Percentiles rank a stretch among this genome's conserved stretches.
These are phyloP conservation scores for Aleurites moluccanus DNA, from an alignment of 441 rosid genomes.

Conservation along the genomic window DNA sequence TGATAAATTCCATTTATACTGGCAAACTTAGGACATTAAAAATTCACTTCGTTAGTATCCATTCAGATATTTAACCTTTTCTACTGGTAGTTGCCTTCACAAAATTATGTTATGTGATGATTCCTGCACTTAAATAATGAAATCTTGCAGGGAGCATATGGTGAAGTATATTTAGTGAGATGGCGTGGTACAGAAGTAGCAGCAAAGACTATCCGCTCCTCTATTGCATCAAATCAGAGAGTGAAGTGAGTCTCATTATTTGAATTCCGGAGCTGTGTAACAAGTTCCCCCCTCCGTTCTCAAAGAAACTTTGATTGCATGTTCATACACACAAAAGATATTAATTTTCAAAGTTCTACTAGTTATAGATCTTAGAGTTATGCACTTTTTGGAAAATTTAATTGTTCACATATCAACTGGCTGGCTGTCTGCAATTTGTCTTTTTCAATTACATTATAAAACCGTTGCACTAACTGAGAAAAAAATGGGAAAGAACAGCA, in stretches of 20 bases:
- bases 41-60: background rate
- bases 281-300: background rate
- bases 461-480: background rate
- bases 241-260: conserved; percentile 47
- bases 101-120: background rate
- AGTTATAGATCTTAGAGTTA: background rate
- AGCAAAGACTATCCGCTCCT: conserved; percentile 62
- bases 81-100: background rate
- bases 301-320: background rate
- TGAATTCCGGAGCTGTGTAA: background rate
- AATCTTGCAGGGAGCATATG: conserved; percentile 53
- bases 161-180: conserved; percentile 62
- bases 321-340: no score
- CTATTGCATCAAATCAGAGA: conserved; percentile 59
- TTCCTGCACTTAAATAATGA: conserved; percentile 18
- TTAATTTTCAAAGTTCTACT: background rate
- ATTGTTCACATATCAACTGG: background rate
- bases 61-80: conserved; percentile 14
- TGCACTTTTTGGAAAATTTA: background rate
- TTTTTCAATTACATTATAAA: background rate
- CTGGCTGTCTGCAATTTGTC: background rate
- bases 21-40: conserved; percentile 6
- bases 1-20: conserved; percentile 9
- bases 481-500: background rate
- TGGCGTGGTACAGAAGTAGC: conserved; percentile 73